phyloP scores from a whole-genome alignment of 257 asterid species.

The Solanum sejunctum region DNA sequence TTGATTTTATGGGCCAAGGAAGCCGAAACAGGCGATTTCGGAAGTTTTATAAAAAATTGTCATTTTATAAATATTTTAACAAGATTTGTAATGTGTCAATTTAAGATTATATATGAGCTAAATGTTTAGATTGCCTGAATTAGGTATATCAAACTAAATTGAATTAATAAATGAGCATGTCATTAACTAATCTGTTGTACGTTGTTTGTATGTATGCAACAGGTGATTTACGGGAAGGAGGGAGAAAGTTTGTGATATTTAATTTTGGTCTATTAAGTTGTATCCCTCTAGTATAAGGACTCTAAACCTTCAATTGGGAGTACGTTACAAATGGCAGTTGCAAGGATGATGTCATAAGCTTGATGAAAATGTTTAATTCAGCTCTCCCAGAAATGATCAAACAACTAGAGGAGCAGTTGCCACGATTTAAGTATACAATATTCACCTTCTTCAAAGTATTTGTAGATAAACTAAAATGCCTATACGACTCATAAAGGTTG shows the following conservation, averaged over 20 bases:
- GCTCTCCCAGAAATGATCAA: neutral
- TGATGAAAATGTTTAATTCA: neutral
- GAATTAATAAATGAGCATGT: neutral
- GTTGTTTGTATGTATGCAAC: neutral
- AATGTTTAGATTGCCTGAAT: neutral
- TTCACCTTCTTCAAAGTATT: too few relatives aligned
- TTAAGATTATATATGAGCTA: too few relatives aligned
- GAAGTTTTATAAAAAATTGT: too few relatives aligned
- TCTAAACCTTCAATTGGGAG: neutral
- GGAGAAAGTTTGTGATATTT: constrained; percentile 15
- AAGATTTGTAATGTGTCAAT: neutral
- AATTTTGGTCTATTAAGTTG: constrained; percentile 3
- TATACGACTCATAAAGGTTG: too few relatives aligned
- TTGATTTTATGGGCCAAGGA: too few relatives aligned
- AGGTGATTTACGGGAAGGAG: constrained; percentile 14
- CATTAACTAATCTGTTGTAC: neutral
- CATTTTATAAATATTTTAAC: too few relatives aligned
- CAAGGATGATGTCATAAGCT: neutral
- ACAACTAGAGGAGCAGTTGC: neutral
- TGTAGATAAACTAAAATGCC: too few relatives aligned
- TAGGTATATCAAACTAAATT: neutral
- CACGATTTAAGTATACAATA: neutral
- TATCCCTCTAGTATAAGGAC: neutral
- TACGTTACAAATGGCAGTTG: neutral
- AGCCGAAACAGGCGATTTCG: too few relatives aligned